Evolutionary conservation across 768 basidiomycete species (phyloP).

Genomic region (Antrodiella citrinella): DNA sequence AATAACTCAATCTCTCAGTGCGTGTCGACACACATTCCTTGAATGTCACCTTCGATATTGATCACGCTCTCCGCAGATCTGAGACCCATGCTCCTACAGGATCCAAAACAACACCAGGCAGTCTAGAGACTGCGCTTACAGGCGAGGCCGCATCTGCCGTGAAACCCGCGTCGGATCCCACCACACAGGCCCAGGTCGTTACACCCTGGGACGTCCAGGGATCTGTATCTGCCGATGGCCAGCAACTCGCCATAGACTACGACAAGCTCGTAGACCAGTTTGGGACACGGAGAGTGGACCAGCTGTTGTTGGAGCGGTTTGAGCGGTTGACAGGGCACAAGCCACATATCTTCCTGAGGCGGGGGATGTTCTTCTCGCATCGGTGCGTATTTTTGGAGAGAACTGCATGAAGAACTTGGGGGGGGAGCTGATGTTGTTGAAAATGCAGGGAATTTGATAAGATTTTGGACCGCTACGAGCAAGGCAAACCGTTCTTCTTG

Average conservation of each 20-base stretch:
- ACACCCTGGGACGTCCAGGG: conserved; percentile 99
- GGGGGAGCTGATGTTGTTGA: background rate
- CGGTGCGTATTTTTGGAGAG: conserved; percentile 66
- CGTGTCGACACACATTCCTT: conserved; percentile 11
- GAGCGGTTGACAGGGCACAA: conserved; percentile 82
- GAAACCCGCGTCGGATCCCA: conserved; percentile 24
- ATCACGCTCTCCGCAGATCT: background rate
- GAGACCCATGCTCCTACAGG: conserved; percentile 6
- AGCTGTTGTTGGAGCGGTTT: conserved; percentile 75
- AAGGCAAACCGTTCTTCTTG: conserved; percentile 94
- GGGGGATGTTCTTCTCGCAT: conserved; percentile 98
- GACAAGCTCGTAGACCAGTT: conserved; percentile 93
- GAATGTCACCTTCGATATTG: background rate
- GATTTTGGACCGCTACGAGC: conserved; percentile 92
- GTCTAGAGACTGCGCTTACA: background rate
- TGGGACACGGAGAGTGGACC: conserved; percentile 78
- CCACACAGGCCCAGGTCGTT: conserved; percentile 62
- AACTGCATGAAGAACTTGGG: conserved; percentile 3
- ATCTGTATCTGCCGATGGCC: conserved; percentile 78
- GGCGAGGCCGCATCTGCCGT: conserved; percentile 15
- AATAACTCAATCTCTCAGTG: conserved; percentile 25
- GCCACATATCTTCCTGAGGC: conserved; percentile 81
- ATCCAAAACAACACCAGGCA: conserved; percentile 7
- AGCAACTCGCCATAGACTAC: conserved; percentile 92
- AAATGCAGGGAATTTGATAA: conserved; percentile 84